These are phyloP conservation scores for Colletotrichum paranaense DNA, from an alignment of 2,329 filamentous ascomycete species.

Conservation along the genomic window DNA sequence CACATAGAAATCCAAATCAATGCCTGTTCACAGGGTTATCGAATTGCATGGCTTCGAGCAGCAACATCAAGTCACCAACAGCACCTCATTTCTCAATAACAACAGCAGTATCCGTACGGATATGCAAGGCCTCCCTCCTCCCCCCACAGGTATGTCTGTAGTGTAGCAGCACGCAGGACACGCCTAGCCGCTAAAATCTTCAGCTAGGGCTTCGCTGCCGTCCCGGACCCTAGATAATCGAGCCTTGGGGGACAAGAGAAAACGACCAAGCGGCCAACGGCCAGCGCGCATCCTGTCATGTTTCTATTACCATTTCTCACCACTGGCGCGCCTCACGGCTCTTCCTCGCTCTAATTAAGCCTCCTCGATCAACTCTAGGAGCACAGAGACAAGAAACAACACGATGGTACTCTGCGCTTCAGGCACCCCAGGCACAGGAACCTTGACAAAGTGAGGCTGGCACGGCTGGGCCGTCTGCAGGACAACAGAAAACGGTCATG, in stretches of 20 bases:
- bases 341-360: constrained; percentile 46
- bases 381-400: constrained; percentile 15
- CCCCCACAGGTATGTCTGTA: neutral
- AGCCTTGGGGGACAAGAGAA: neutral
- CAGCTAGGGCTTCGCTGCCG: constrained; percentile 2
- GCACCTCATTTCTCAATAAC: neutral
- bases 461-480: constrained; percentile 35
- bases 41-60: constrained; percentile 22
- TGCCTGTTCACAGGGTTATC: constrained; percentile 30
- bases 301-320: neutral
- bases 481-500: constrained; percentile 41
- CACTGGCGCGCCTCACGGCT: constrained; percentile 42
- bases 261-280: constrained; percentile 7
- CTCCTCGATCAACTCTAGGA: neutral
- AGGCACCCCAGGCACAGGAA: constrained; percentile 27
- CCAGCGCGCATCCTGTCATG: neutral
- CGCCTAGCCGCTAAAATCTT: constrained; percentile 23
- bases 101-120: neutral
- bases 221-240: neutral
- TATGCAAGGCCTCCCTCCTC: constrained; percentile 6
- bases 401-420: constrained; percentile 22
- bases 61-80: constrained; percentile 6
- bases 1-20: constrained; percentile 34
- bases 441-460: constrained; percentile 34
- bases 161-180: constrained; percentile 1